These are phyloP conservation scores for Neopestalotiopsis clavispora DNA, from an alignment of 2,329 filamentous ascomycete genomes.

Conservation along the genomic window DNA sequence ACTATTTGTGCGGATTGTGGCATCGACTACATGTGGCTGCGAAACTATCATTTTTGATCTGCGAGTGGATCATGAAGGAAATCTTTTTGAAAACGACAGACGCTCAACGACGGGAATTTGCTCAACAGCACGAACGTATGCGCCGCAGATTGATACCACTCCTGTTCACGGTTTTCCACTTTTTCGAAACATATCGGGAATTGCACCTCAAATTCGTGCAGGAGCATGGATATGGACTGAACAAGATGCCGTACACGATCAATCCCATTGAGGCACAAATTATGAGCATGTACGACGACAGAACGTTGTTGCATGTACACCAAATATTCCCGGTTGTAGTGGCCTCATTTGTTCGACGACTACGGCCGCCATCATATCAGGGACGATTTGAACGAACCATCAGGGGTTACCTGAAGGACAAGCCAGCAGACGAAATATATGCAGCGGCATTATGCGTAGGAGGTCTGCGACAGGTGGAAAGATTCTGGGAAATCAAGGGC, in stretches of 20 bases:
- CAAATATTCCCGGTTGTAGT: constrained; percentile 69
- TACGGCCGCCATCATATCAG: constrained; percentile 68
- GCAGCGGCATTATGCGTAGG: constrained; percentile 64
- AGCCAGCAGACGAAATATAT: constrained; percentile 66
- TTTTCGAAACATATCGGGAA: constrained; percentile 68
- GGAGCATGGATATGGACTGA: constrained; percentile 57
- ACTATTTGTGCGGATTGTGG: constrained; percentile 69
- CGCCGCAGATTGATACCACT: constrained; percentile 66
- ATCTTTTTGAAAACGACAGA: constrained; percentile 66
- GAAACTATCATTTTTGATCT: constrained; percentile 66
- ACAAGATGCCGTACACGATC: constrained; percentile 58
- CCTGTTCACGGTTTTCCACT: constrained; percentile 70
- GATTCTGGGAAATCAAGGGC: constrained; percentile 69
- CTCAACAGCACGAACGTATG: constrained; percentile 67
- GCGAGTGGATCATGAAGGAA: constrained; percentile 68
- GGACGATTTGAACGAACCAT: constrained; percentile 66
- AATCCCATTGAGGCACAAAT: constrained; percentile 68
- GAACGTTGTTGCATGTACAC: constrained; percentile 66
- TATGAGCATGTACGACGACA: constrained; percentile 69
- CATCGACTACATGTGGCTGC: constrained; percentile 68
- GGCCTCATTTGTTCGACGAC: constrained; percentile 65
- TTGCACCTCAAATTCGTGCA: constrained; percentile 62
- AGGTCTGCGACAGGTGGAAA: constrained; percentile 65
- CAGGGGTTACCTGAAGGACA: constrained; percentile 67
- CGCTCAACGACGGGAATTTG: constrained; percentile 59